These are phyloP conservation scores for Tylopilus sp. DNA, from an alignment of 768 basidiomycete species.

Conservation along the genomic window DNA sequence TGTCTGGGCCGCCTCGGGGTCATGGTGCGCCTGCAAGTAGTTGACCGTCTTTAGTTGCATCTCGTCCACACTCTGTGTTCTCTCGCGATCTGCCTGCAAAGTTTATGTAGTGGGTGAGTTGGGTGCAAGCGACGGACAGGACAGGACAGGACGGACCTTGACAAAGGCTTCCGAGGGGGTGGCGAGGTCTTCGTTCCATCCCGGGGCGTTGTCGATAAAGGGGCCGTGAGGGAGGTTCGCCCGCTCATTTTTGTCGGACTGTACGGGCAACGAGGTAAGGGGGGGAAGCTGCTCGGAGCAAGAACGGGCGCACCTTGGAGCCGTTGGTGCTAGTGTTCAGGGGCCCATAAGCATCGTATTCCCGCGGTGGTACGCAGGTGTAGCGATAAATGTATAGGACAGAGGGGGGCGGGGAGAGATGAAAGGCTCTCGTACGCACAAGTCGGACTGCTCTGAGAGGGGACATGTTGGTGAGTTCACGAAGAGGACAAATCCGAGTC, in stretches of 20 bases:
- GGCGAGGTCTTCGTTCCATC: slow-evolving; percentile 70
- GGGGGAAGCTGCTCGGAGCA: not conserved
- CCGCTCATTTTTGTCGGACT: slow-evolving; percentile 50
- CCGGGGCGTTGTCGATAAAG: slow-evolving; percentile 53
- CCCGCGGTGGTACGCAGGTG: too few species aligned
- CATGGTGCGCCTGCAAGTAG: slow-evolving; percentile 5
- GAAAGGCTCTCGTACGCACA: not conserved
- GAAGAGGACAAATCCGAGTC: not conserved
- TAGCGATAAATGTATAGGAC: too few species aligned
- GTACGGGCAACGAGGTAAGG: too few species aligned
- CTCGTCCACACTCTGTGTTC: slow-evolving; percentile 8
- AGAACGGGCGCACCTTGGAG: slow-evolving; percentile 38
- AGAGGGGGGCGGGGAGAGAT: not conserved
- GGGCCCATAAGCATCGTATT: slow-evolving; percentile 7
- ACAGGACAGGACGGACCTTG: slow-evolving; percentile 40
- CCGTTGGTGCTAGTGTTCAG: slow-evolving; percentile 52
- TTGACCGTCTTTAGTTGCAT: slow-evolving; percentile 25
- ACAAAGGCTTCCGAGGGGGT: slow-evolving; percentile 60
- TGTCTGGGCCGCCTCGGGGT: slow-evolving; percentile 25
- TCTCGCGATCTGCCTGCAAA: slow-evolving; percentile 25
- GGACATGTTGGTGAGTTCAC: slow-evolving; percentile 11
- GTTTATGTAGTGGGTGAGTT: not conserved
- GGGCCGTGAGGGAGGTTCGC: slow-evolving; percentile 45
- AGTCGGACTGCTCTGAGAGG: slow-evolving; percentile 11
- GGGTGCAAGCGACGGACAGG: not conserved